A percentile compares a stretch with the other conserved stretches of the same genome.
Evolutionary conservation across 1,139 yeast genomes (phyloP).

Genomic region (Blastobotrys serpentis): DNA sequence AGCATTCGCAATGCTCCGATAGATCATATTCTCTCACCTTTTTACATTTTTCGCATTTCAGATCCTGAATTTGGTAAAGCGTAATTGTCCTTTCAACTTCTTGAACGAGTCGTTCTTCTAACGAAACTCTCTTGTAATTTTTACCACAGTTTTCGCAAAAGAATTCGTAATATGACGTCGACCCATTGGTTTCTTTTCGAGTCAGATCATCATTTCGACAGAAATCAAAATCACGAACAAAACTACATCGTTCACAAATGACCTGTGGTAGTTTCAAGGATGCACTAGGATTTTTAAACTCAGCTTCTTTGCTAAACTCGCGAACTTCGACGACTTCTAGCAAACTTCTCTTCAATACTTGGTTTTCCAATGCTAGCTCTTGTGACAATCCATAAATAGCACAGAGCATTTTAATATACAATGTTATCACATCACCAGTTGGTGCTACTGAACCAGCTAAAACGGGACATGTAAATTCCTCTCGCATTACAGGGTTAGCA

Average conservation of each 20-base stretch:
- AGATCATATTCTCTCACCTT: conserved; percentile 66
- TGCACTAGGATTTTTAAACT: conserved; percentile 74
- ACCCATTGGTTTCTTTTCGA: conserved; percentile 22
- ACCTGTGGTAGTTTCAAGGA: conserved; percentile 65
- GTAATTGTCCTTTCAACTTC: conserved; percentile 57
- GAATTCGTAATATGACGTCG: conserved; percentile 46
- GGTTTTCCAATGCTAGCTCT: conserved; percentile 65
- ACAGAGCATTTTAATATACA: conserved; percentile 71
- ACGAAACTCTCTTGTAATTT: conserved; percentile 60
- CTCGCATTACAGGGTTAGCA: conserved; percentile 60
- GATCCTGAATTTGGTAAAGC: conserved; percentile 74
- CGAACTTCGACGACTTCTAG: conserved; percentile 70
- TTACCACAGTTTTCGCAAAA: conserved; percentile 67
- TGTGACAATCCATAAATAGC: conserved; percentile 70
- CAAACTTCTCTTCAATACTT: conserved; percentile 72
- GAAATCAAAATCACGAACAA: conserved; percentile 72
- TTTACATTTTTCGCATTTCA: conserved; percentile 74
- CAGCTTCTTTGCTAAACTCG: conserved; percentile 79
- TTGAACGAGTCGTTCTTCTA: conserved; percentile 77
- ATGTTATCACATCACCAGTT: conserved; percentile 63
- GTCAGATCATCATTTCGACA: conserved; percentile 48
- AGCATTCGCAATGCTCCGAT: conserved; percentile 77
- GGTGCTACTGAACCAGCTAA: conserved; percentile 36
- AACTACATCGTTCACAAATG: conserved; percentile 77
- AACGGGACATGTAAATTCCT: conserved; percentile 68